A percentile compares a stretch with the other conserved stretches of the same genome.
Conservation (phyloP, 768 basidiomycete genomes). For the Saitozyma sp. region DNA sequence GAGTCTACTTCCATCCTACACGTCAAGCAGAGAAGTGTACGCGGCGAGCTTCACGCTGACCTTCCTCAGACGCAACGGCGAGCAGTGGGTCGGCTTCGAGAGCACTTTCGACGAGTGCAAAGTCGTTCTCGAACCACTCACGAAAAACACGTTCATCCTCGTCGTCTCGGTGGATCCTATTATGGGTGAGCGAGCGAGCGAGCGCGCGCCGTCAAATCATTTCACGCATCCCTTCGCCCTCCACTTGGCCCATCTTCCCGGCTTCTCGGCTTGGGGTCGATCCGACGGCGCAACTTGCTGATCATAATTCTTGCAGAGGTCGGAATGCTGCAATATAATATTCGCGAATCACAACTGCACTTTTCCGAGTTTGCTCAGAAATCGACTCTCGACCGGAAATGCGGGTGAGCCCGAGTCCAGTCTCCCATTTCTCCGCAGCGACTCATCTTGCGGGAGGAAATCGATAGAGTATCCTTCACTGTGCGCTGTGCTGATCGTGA, state of each 20-base stretch:
- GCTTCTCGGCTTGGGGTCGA: not conserved
- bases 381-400: slow-evolving; percentile 35
- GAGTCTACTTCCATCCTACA: no score
- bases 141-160: slow-evolving; percentile 87
- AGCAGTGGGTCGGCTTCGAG: slow-evolving; percentile 46
- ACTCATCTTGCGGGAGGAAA: not conserved
- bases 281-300: not conserved
- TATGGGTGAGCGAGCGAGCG: no score
- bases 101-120: slow-evolving; percentile 46
- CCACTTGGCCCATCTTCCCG: no score
- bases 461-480: no score
- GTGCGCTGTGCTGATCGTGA: slow-evolving; percentile 1
- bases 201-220: no score
- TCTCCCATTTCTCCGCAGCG: not conserved
- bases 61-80: slow-evolving; percentile 27
- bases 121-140: slow-evolving; percentile 74
- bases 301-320: slow-evolving; percentile 62
- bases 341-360: slow-evolving; percentile 78
- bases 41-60: not conserved
- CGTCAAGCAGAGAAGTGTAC: slow-evolving; percentile 1
- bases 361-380: slow-evolving; percentile 70
- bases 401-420: slow-evolving; percentile 34
- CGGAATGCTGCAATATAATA: slow-evolving; percentile 81
- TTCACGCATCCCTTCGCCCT: no score
- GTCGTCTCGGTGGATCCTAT: slow-evolving; percentile 69